Conservation (phyloP, 768 basidiomycete species). For the Trametes elegans region DNA sequence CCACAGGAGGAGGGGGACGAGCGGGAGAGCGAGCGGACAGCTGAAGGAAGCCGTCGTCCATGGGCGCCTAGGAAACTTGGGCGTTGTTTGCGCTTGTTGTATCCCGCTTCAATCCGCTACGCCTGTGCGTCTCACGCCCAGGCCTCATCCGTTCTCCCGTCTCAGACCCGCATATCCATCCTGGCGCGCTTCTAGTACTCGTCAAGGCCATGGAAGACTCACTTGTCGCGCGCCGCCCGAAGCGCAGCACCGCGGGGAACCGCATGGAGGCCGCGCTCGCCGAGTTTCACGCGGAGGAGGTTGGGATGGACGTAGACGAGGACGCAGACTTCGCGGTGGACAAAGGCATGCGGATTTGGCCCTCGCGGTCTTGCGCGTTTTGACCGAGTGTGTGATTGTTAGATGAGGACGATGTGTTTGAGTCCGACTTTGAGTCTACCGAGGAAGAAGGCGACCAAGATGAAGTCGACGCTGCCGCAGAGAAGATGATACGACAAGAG, state of each 20-base stretch:
- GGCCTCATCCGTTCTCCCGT: neutral
- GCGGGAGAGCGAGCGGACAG: neutral
- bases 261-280: slow-evolving; percentile 82
- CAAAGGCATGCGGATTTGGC: slow-evolving; percentile 45
- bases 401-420: slow-evolving; percentile 85
- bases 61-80: neutral
- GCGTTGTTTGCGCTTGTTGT: slow-evolving; percentile 18
- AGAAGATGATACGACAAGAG: slow-evolving; percentile 57
- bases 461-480: slow-evolving; percentile 54
- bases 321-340: slow-evolving; percentile 69
- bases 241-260: slow-evolving; percentile 77
- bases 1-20: neutral
- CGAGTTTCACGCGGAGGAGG: slow-evolving; percentile 53
- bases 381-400: neutral
- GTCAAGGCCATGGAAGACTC: slow-evolving; percentile 38
- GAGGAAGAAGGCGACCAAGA: slow-evolving; percentile 58
- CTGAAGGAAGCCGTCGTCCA: neutral
- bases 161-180: too few species aligned
- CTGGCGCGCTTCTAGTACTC: too few species aligned
- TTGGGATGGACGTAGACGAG: slow-evolving; percentile 61
- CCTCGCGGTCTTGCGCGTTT: neutral
- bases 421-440: slow-evolving; percentile 83
- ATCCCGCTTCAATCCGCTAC: neutral
- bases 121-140: neutral
- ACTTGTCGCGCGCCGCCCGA: slow-evolving; percentile 54